Evolutionary conservation across 140 eudicot genomes (phyloP).

Genomic region (Senecio squalidus): DNA sequence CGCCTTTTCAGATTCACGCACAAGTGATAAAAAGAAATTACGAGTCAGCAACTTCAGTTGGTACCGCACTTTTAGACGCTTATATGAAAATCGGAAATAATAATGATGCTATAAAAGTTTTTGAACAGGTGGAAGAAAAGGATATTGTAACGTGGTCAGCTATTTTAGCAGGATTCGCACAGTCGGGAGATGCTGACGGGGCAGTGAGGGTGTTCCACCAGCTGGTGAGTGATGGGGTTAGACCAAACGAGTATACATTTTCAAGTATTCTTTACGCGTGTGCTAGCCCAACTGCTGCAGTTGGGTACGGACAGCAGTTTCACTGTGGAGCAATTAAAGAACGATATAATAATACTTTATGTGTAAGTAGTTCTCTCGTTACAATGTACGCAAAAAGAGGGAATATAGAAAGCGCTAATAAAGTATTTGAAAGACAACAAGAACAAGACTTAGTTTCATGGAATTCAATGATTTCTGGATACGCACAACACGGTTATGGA

Average conservation of each 20-base stretch:
- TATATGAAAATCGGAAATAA: constrained; percentile 55
- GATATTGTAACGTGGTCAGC: constrained; percentile 93
- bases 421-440: constrained; percentile 58
- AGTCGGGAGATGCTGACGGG: constrained; percentile 50
- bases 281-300: constrained; percentile 61
- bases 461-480: constrained; percentile 92
- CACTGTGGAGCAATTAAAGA: constrained; percentile 61
- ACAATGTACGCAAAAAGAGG: constrained; percentile 88
- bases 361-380: constrained; percentile 78
- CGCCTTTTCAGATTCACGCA: constrained; percentile 74
- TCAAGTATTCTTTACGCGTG: constrained; percentile 72
- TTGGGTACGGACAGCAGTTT: constrained; percentile 75
- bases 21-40: constrained; percentile 71
- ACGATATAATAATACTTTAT: constrained; percentile 41
- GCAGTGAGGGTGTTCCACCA: constrained; percentile 45
- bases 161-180: constrained; percentile 79
- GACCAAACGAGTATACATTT: constrained; percentile 77
- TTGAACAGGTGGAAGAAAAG: constrained; percentile 49
- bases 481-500: constrained; percentile 80
- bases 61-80: constrained; percentile 78
- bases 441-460: constrained; percentile 80
- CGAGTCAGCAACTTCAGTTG: constrained; percentile 63
- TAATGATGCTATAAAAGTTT: constrained; percentile 56
- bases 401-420: constrained; percentile 69
- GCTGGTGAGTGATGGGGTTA: constrained; percentile 41